Base-by-base conservation (phyloP, 2,329 filamentous ascomycete species). In the Rutstroemia sp. region DNA sequence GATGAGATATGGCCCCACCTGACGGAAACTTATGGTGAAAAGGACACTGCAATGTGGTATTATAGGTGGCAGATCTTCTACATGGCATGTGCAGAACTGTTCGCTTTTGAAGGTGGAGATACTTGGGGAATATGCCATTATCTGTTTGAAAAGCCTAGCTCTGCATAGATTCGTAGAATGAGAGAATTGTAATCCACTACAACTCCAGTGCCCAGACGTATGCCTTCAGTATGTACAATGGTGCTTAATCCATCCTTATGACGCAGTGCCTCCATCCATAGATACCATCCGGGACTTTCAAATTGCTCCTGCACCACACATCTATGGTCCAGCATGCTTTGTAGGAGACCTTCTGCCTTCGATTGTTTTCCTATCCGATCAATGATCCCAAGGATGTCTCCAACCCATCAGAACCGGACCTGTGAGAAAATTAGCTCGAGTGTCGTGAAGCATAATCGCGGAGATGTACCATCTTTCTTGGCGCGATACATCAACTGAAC, bases 371-470 rank as follows among this genome's bases (percentile, higher is more conserved):
- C 47, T 34, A 52, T 17, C 51, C 61, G 58, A 73, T 80, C 78
- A 96, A 76, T 96, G 91, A 66, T 96, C 92, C 90, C 91, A 96
- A 63, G 91, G 94, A 74, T 97, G 94, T 78, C 91, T 96, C 87
- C 84, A 90, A 72, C 94, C 94, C 67, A 99, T 72, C 62, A 97
- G 77, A 54, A 84, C 92, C 23, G 92, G 80, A 56, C 82, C 82
- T 85, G 60, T 48, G 21, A 4, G 17, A 7, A 34, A 19, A 57
- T 67, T 63, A 68, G 64, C 48, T 47, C 21, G 4, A 17, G 39
- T 49, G 46, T 9, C 5, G 21, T 50, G 12, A 49, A 34, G 30
- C 30, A 12, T 34, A 34, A 12, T 34, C 30, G 30, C 30, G 12
- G 12, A 9, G 37, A 25, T 16, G 41, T 76, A 84, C 92, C 92